Evolutionary conservation across 1,284 basidiomycete species (phyloP).

Genomic region (Gomphus sp.): DNA sequence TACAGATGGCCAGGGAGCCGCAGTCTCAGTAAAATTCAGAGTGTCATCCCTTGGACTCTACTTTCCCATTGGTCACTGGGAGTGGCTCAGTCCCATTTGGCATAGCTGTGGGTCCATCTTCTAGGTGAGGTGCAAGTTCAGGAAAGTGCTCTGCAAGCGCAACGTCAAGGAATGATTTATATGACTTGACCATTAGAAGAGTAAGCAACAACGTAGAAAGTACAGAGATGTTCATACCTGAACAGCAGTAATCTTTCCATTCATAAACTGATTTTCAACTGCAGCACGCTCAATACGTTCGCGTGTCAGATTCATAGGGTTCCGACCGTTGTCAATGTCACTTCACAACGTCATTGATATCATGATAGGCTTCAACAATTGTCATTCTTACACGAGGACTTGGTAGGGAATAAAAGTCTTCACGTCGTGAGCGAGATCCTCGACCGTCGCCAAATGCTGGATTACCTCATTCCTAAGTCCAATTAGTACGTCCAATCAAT

Average conservation of each 20-base stretch:
- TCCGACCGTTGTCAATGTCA: slow-evolving; percentile 69
- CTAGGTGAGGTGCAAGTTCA: slow-evolving; percentile 30
- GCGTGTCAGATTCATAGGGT: slow-evolving; percentile 70
- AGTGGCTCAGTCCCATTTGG: not conserved
- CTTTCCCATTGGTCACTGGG: not conserved
- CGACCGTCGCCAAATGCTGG: slow-evolving; percentile 49
- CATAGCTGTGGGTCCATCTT: not conserved
- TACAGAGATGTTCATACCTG: slow-evolving; percentile 35
- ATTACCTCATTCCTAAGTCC: slow-evolving; percentile 67
- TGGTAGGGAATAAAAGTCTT: slow-evolving; percentile 62
- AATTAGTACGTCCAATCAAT: slow-evolving; percentile 11
- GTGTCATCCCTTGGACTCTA: not conserved
- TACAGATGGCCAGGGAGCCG: not conserved
- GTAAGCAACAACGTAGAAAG: not conserved
- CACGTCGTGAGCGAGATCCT: slow-evolving; percentile 51
- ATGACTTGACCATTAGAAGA: slow-evolving; percentile 33
- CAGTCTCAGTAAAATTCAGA: not conserved
- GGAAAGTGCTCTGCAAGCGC: slow-evolving; percentile 53
- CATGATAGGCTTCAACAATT: not conserved
- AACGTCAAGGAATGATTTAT: slow-evolving; percentile 45
- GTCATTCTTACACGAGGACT: slow-evolving; percentile 32
- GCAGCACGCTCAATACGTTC: slow-evolving; percentile 71
- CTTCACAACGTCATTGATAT: slow-evolving; percentile 16
- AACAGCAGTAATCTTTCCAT: slow-evolving; percentile 75
- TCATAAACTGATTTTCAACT: slow-evolving; percentile 83